These are phyloP conservation scores for Candida suzukii DNA, from an alignment of 805 yeast genomes.

Conservation along the genomic window DNA sequence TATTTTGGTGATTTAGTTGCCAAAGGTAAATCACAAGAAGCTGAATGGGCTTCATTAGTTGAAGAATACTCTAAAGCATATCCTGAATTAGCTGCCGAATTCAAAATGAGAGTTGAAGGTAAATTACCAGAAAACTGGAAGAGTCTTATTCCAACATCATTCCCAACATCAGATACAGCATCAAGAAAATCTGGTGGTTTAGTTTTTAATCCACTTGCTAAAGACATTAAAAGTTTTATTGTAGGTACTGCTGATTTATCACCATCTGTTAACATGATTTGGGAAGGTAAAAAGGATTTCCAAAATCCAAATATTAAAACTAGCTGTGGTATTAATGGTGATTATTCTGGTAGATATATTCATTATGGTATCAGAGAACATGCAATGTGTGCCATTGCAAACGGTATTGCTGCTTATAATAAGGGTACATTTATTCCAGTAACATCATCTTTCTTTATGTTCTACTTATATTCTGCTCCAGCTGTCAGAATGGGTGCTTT, in stretches of 20 bases:
- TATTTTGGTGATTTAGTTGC: slow-evolving; percentile 19
- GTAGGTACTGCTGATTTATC: slow-evolving; percentile 32
- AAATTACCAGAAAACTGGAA: slow-evolving; percentile 21
- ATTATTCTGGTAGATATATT: slow-evolving; percentile 24
- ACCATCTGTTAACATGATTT: slow-evolving; percentile 24
- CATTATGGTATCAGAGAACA: slow-evolving; percentile 29
- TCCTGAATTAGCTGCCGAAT: slow-evolving; percentile 23
- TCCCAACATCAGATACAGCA: slow-evolving; percentile 15
- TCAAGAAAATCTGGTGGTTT: slow-evolving; percentile 22
- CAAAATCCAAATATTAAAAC: slow-evolving; percentile 20
- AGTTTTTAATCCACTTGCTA: slow-evolving; percentile 23
- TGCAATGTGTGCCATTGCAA: slow-evolving; percentile 27
- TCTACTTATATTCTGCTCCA: slow-evolving; percentile 41
- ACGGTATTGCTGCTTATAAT: slow-evolving; percentile 27
- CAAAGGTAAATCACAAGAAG: slow-evolving; percentile 16
- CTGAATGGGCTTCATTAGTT: slow-evolving; percentile 20
- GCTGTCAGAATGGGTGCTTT: slow-evolving; percentile 45
- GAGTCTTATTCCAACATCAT: slow-evolving; percentile 12
- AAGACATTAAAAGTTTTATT: slow-evolving; percentile 18
- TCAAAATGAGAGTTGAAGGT: slow-evolving; percentile 20
- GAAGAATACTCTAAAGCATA: slow-evolving; percentile 13
- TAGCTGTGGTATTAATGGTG: slow-evolving; percentile 23
- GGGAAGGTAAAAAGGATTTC: slow-evolving; percentile 24
- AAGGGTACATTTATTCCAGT: slow-evolving; percentile 31
- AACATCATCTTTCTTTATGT: slow-evolving; percentile 29